Evolutionary conservation across 805 yeast species (phyloP).

Genomic region (Yamadazyma paraphyllophila): DNA sequence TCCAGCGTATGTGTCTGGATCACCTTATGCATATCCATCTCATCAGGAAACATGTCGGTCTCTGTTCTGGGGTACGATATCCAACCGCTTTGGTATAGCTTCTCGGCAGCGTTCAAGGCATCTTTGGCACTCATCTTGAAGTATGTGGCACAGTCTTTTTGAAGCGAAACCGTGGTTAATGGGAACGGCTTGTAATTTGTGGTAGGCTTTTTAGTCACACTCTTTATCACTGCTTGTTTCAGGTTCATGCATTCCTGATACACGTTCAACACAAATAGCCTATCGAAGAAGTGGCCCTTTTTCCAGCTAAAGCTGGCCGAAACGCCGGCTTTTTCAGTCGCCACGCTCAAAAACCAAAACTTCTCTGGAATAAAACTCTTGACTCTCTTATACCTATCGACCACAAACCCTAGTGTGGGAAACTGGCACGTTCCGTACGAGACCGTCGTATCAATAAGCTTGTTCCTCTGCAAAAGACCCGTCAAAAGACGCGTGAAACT

Average conservation of each 20-base stretch:
- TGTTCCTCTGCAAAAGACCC: slow-evolving; percentile 38
- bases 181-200: slow-evolving; percentile 84
- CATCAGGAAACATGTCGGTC: slow-evolving; percentile 79
- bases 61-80: slow-evolving; percentile 97
- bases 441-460: slow-evolving; percentile 36
- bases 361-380: slow-evolving; percentile 69
- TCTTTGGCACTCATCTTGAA: slow-evolving; percentile 79
- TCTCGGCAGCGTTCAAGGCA: slow-evolving; percentile 76
- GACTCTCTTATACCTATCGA: slow-evolving; percentile 81
- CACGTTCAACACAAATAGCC: slow-evolving; percentile 57
- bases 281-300: slow-evolving; percentile 69
- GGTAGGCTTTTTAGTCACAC: slow-evolving; percentile 60
- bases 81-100: slow-evolving; percentile 79
- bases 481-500: slow-evolving; percentile 84
- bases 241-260: slow-evolving; percentile 64
- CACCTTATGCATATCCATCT: slow-evolving; percentile 66
- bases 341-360: slow-evolving; percentile 72
- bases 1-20: slow-evolving; percentile 60
- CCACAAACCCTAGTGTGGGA: slow-evolving; percentile 95
- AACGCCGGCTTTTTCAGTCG: slow-evolving; percentile 40
- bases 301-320: slow-evolving; percentile 60
- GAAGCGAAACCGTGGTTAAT: slow-evolving; percentile 89
- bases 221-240: slow-evolving; percentile 49
- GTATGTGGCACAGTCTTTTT: slow-evolving; percentile 74
- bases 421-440: slow-evolving; percentile 96